These are phyloP conservation scores for Lotmaria passim DNA, from an alignment of 208 protist species.

Conservation along the genomic window DNA sequence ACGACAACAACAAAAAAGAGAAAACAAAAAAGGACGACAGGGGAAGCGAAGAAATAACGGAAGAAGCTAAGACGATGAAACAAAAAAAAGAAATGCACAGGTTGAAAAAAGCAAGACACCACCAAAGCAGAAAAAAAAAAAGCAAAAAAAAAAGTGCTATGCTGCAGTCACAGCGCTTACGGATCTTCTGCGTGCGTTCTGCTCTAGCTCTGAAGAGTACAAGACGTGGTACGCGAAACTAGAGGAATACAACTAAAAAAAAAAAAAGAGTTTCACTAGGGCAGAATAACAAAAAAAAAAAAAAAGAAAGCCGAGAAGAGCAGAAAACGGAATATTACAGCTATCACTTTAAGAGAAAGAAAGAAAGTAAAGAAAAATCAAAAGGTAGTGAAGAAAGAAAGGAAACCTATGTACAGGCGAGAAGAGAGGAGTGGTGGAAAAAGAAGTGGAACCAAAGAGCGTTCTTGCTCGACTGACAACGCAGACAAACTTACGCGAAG, in stretches of 20 bases:
- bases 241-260: neutral
- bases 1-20: neutral
- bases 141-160: constrained; percentile 7
- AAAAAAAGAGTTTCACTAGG: neutral
- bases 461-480: no score
- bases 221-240: no score
- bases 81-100: neutral
- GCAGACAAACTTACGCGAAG: no score
- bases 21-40: neutral
- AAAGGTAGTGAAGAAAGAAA: neutral
- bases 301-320: neutral
- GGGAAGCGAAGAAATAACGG: neutral
- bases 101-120: neutral
- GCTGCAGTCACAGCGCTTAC: constrained; percentile 4
- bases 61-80: neutral
- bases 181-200: neutral
- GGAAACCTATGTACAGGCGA: no score
- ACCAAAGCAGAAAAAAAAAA: neutral
- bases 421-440: no score
- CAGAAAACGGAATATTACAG: no score
- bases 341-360: neutral
- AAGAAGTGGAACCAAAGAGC: no score
- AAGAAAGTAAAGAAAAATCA: neutral
- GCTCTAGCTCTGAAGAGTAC: neutral
- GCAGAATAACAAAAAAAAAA: constrained; percentile 3